Evolutionary conservation across 2,329 filamentous ascomycete species (phyloP).

Genomic region (Xylariaceae sp.): DNA sequence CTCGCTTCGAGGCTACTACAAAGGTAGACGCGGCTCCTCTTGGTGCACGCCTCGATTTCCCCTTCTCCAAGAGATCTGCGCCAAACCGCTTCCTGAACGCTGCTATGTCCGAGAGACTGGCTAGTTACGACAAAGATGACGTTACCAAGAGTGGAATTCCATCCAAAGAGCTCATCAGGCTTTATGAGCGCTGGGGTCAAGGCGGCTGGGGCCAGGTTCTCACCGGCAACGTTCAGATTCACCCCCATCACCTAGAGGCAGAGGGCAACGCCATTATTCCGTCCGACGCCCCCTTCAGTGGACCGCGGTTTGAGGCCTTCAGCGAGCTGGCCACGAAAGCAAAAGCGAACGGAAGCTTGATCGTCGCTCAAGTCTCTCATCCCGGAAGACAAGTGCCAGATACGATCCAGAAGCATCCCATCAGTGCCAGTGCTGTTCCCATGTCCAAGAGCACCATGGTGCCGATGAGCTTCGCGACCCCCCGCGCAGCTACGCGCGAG

Average conservation of each 20-base stretch:
- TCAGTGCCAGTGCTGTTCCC: slow-evolving; percentile 41
- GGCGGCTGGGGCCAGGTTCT: slow-evolving; percentile 52
- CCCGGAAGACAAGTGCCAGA: slow-evolving; percentile 53
- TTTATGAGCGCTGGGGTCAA: slow-evolving; percentile 58
- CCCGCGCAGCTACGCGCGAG: slow-evolving; percentile 23
- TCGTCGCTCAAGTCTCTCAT: slow-evolving; percentile 62
- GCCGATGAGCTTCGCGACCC: slow-evolving; percentile 41
- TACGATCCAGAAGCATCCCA: slow-evolving; percentile 34
- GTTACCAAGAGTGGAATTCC: slow-evolving; percentile 40
- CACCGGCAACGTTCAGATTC: slow-evolving; percentile 61
- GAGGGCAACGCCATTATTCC: slow-evolving; percentile 56
- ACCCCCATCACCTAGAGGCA: slow-evolving; percentile 54
- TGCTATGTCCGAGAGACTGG: slow-evolving; percentile 59
- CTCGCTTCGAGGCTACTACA: too few relatives aligned
- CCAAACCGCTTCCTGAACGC: slow-evolving; percentile 59
- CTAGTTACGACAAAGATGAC: slow-evolving; percentile 53
- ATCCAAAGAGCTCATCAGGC: slow-evolving; percentile 34
- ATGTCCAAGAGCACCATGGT: slow-evolving; percentile 41
- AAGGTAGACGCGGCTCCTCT: too few relatives aligned
- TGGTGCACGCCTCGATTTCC: slow-evolving; percentile 23
- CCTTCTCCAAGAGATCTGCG: slow-evolving; percentile 48
- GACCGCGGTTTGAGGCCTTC: slow-evolving; percentile 55
- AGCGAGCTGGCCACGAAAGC: slow-evolving; percentile 45
- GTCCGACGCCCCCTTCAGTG: slow-evolving; percentile 44
- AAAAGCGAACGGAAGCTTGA: slow-evolving; percentile 53